Conservation (phyloP, 306 rosid genomes). For the Cyclanthera cordifolia region DNA sequence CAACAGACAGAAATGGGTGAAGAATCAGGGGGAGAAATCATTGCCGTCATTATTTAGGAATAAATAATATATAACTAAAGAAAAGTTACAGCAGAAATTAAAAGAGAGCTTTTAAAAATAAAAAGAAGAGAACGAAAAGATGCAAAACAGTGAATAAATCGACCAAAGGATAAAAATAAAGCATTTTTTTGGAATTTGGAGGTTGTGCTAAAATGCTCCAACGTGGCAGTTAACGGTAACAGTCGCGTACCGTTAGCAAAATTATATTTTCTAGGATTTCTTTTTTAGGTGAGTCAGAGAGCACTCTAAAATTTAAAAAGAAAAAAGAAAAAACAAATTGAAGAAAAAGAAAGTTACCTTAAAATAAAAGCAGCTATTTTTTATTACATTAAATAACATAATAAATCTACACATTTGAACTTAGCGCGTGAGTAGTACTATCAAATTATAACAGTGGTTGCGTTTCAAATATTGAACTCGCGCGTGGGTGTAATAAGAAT, state of each 20-base stretch:
- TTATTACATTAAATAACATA: background rate
- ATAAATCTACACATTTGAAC: background rate
- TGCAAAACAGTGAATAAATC: background rate
- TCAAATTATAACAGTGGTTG: background rate
- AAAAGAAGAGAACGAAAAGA: constrained; percentile 11
- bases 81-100: background rate
- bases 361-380: background rate
- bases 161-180: background rate
- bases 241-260: constrained; percentile 33
- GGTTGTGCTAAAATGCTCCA: constrained; percentile 46
- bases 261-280: constrained; percentile 15
- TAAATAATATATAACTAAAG: too few relatives aligned
- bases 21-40: constrained; percentile 38
- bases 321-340: background rate
- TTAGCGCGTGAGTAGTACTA: background rate
- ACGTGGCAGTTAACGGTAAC: constrained; percentile 27
- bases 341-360: background rate
- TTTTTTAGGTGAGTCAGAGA: constrained; percentile 12
- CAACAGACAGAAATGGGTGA: constrained; percentile 15
- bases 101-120: constrained; percentile 17
- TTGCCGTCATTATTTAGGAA: constrained; percentile 28
- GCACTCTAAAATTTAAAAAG: background rate
- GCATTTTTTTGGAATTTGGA: constrained; percentile 27
- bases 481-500: background rate
- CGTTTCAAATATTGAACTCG: background rate